Base-by-base conservation (phyloP, 2,329 filamentous ascomycete species). In the Penicillium janthinellum region DNA sequence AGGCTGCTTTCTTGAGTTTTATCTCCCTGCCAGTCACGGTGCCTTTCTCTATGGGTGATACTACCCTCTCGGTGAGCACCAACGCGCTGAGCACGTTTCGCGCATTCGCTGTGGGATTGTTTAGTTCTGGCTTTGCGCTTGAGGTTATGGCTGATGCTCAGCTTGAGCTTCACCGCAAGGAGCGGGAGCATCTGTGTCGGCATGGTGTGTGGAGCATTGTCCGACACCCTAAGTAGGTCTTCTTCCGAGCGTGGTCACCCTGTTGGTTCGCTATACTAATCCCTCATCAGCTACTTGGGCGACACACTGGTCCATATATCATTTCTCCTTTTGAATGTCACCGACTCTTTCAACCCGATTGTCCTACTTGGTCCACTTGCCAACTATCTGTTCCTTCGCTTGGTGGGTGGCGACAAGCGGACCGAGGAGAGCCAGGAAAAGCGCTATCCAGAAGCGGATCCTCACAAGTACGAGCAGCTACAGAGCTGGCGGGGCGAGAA, bases 121-220 rank as follows among this genome's bases (percentile, higher is more conserved):
- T 86, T 70, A 78, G 79, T 7, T 73, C 82, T n/a, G 85, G 85
- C 0, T 78, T 86, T 38, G 81, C 81, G 1, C 69, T 87, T 12
- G 85, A 88, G 67, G 77, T 80, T 1, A 64, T 88, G 25, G 85
- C 85, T 11, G 85, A 88, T 65, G 76, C 76, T 50, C 85, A 87
- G 67, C 75, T 87, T 14, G 81, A 82, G 48, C 67, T 77, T 37
- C 84, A 85, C 69, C 80, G 81, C 61, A 74, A 75, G 47, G 71
- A 79, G 22, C 75, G 77, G 15, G 67, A 56, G 2, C 75, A 74
- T 39, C 74, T 86, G 34, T 78, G 82, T 61, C 79, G 81, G 14
- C 78, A 83, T n/a, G 84, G 84, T 12, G 85, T 88, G 34, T 87
- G 84, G 83, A 84, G 83, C 64, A 79, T 87, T 35, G 84, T 87